Conservation (phyloP, 1,284 basidiomycete genomes). For the Ganoderma leucocontextum region DNA sequence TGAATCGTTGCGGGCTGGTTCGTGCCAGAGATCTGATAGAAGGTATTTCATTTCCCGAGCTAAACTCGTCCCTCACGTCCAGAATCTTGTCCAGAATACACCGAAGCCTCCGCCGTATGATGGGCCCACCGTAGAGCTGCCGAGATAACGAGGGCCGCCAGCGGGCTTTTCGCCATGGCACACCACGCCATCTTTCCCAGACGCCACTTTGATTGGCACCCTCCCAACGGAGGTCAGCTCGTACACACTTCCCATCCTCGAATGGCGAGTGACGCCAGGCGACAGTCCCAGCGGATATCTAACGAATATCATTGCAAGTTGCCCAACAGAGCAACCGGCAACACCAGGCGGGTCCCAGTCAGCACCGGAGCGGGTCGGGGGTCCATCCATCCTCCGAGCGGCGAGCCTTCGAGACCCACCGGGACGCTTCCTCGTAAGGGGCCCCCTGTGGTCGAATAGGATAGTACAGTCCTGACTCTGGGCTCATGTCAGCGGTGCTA, state of each 20-base stretch:
- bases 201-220: constrained; percentile 29
- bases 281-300: constrained; percentile 1
- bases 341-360: constrained; percentile 13
- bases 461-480: not conserved
- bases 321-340: not conserved
- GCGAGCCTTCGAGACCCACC: constrained; percentile 28
- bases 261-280: constrained; percentile 13
- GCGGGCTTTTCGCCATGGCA: constrained; percentile 35
- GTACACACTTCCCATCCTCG: constrained; percentile 12
- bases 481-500: constrained; percentile 3
- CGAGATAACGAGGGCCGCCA: constrained; percentile 32
- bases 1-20: constrained; percentile 28
- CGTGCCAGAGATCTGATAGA: constrained; percentile 35
- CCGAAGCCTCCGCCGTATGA: constrained; percentile 22
- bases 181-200: constrained; percentile 23
- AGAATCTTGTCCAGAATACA: constrained; percentile 28
- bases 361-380: constrained; percentile 24
- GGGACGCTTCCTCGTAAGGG: constrained; percentile 11
- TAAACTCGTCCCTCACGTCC: constrained; percentile 25
- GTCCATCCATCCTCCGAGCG: not conserved
- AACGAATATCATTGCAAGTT: not conserved
- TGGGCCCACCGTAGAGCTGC: constrained; percentile 25
- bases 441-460: constrained; percentile 5
- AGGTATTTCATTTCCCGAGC: constrained; percentile 30
- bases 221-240: constrained; percentile 9